A percentile compares a stretch with the other conserved stretches of the same genome.
These are phyloP conservation scores for Cyclostephanos invisitatus DNA, from an alignment of 108 stramenopile species.

Conservation along the genomic window DNA sequence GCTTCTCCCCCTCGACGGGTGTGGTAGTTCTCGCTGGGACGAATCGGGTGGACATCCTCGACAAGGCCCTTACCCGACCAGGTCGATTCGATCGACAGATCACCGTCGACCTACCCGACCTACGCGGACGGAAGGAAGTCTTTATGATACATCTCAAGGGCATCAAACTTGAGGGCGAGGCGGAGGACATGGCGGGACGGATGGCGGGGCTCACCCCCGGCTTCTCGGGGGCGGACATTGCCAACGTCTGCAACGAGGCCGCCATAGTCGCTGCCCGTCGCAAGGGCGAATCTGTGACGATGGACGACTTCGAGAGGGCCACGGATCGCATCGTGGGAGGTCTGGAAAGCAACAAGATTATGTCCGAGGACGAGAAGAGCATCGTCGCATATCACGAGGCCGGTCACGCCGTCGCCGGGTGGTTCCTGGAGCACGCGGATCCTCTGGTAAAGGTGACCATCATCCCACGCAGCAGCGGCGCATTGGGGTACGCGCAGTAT, in stretches of 20 bases:
- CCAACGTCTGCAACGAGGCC: slow-evolving; percentile 98
- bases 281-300: slow-evolving; percentile 77
- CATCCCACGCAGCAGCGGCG: slow-evolving; percentile 89
- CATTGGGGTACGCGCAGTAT: slow-evolving; percentile 96
- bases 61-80: slow-evolving; percentile 89
- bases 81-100: slow-evolving; percentile 96
- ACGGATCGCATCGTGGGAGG: slow-evolving; percentile 96
- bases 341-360: slow-evolving; percentile 93
- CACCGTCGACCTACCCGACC: slow-evolving; percentile 92
- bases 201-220: slow-evolving; percentile 94
- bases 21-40: slow-evolving; percentile 96
- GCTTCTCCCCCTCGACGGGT: slow-evolving; percentile 85
- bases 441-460: slow-evolving; percentile 97
- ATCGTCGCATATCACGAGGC: slow-evolving; percentile 98
- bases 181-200: slow-evolving; percentile 73
- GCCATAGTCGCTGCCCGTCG: slow-evolving; percentile 95
- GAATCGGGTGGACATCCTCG: slow-evolving; percentile 92
- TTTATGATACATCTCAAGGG: slow-evolving; percentile 90
- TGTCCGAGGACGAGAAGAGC: slow-evolving; percentile 83
- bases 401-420: slow-evolving; percentile 94
- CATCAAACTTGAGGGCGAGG: slow-evolving; percentile 72
- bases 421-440: slow-evolving; percentile 97
- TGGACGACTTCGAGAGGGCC: slow-evolving; percentile 94
- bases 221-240: slow-evolving; percentile 96
- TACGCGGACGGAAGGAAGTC: slow-evolving; percentile 91